These are phyloP conservation scores for Candida yuanshanica DNA, from an alignment of 805 yeast species.

Conservation along the genomic window DNA sequence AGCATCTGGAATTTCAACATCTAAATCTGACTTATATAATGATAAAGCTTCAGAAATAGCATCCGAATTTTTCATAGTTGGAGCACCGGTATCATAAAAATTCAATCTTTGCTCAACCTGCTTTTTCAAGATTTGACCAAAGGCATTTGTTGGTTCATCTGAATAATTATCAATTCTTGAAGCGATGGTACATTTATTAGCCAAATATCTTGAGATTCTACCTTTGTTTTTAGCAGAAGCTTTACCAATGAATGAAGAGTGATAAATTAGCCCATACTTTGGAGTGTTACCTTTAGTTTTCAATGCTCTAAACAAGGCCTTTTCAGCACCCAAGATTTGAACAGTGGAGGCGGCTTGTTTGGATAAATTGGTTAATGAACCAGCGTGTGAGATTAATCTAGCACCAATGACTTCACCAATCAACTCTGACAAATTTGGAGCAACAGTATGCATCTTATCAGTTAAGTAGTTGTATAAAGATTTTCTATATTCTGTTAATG, in stretches of 20 bases:
- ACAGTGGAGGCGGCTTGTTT: constrained; percentile 99
- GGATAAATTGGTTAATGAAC: constrained; percentile 91
- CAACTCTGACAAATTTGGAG: constrained; percentile 93
- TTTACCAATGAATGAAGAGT: constrained; percentile 94
- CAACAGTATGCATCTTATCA: constrained; percentile 96
- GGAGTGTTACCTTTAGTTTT: constrained; percentile 99
- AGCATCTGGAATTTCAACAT: constrained; percentile 34
- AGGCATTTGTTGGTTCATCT: constrained; percentile 85
- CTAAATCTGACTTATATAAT: constrained; percentile 43
- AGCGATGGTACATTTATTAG: constrained; percentile 98
- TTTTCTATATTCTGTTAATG: constrained; percentile 85
- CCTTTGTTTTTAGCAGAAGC: constrained; percentile 98
- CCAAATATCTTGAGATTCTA: constrained; percentile 96
- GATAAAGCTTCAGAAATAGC: constrained; percentile 91
- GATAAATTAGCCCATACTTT: constrained; percentile 94
- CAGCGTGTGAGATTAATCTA: constrained; percentile 95
- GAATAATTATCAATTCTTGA: constrained; percentile 97
- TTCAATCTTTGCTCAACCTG: constrained; percentile 97
- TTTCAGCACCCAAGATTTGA: constrained; percentile 98
- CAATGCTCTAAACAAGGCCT: constrained; percentile 96
- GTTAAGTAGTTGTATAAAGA: constrained; percentile 79
- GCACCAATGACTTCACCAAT: constrained; percentile 99
- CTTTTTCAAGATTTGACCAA: constrained; percentile 86
- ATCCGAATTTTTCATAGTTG: constrained; percentile 93
- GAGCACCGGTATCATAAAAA: constrained; percentile 93